A percentile compares a stretch with the other conserved stretches of the same genome.
phyloP scores from a whole-genome alignment of 1,284 basidiomycete genomes.

The Stygiomarasmius scandens region DNA sequence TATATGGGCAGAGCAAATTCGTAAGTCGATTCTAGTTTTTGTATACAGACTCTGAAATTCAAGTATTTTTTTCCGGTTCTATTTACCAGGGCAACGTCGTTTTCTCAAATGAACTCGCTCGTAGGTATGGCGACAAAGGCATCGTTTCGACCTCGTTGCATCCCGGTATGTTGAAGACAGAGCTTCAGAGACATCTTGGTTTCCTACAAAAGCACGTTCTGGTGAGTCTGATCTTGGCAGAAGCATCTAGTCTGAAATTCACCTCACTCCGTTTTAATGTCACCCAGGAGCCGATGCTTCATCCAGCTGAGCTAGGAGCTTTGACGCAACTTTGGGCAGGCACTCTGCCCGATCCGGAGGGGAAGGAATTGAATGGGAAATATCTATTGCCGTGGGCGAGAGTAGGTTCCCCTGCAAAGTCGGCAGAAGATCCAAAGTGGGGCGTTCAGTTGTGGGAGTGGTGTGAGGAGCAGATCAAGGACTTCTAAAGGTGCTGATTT shows the following conservation, averaged over 20 bases:
- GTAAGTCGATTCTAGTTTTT: slow-evolving; percentile 20
- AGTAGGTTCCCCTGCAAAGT: slow-evolving; percentile 13
- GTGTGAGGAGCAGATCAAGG: slow-evolving; percentile 30
- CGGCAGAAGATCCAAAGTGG: slow-evolving; percentile 22
- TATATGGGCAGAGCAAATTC: slow-evolving; percentile 46
- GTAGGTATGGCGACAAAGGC: slow-evolving; percentile 25
- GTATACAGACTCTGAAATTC: not conserved
- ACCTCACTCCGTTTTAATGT: not conserved
- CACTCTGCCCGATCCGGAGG: slow-evolving; percentile 29
- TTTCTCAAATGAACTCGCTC: slow-evolving; percentile 26
- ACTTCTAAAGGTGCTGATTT: no score
- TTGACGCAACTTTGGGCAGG: slow-evolving; percentile 41
- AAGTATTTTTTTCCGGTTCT: not conserved
- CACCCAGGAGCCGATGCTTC: not conserved
- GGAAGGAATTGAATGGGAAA: slow-evolving; percentile 13
- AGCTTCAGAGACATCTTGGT: slow-evolving; percentile 3
- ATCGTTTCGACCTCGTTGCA: slow-evolving; percentile 25
- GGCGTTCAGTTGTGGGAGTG: slow-evolving; percentile 32
- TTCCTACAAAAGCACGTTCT: not conserved
- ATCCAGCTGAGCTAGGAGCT: slow-evolving; percentile 29
- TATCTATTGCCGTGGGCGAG: slow-evolving; percentile 25
- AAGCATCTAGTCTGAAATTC: slow-evolving; percentile 7
- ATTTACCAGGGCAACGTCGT: slow-evolving; percentile 24
- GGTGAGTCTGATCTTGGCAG: not conserved
- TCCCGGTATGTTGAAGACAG: slow-evolving; percentile 18